Conservation (phyloP, 352 stramenopile genomes). For the Thraustotheca clavata region DNA sequence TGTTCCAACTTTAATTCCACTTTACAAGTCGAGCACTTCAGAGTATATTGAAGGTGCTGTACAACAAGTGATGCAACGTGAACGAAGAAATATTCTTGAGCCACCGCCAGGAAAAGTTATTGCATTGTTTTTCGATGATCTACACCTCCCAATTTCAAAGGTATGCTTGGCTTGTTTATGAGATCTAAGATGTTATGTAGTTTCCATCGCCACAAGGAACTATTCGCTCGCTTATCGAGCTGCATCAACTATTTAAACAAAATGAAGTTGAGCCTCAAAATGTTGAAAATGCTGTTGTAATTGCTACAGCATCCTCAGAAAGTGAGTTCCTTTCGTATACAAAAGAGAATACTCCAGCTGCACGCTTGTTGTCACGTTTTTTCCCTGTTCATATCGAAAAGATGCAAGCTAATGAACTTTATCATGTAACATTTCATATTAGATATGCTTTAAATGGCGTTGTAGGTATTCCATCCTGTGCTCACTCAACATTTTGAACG, state of each 20-base stretch:
- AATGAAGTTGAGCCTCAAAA: neutral
- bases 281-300: constrained; percentile 1
- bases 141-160: constrained; percentile 30
- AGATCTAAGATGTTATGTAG: constrained; percentile 23
- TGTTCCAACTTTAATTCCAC: constrained; percentile 40
- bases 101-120: constrained; percentile 44
- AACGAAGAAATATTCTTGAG: constrained; percentile 39
- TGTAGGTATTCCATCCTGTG: neutral
- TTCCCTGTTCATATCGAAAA: neutral
- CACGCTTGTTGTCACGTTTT: neutral
- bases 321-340: too few species aligned
- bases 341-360: neutral
- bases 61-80: constrained; percentile 46
- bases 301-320: constrained; percentile 5
- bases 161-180: constrained; percentile 21
- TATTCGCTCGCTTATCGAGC: neutral
- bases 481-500: constrained; percentile 7
- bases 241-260: neutral
- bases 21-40: constrained; percentile 26
- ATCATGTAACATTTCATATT: neutral
- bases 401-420: neutral
- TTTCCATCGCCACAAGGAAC: constrained; percentile 22
- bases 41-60: constrained; percentile 29
- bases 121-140: constrained; percentile 43
- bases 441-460: neutral